These are phyloP conservation scores for Tricholoma flavovirens DNA, from an alignment of 768 basidiomycete genomes.

Conservation along the genomic window DNA sequence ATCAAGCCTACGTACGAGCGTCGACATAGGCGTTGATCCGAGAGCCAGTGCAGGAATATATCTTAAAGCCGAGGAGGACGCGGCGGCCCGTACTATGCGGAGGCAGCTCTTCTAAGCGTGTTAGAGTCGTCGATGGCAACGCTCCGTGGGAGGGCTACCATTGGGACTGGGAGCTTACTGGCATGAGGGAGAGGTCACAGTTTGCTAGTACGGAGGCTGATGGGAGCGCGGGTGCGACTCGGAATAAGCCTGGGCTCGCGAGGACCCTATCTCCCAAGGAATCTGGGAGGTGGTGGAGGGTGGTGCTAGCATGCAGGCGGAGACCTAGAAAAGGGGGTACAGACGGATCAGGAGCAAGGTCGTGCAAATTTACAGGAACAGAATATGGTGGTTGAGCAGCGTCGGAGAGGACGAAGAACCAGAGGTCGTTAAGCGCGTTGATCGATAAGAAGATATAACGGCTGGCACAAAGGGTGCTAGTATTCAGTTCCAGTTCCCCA, in stretches of 20 bases:
- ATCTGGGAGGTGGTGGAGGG: slow-evolving; percentile 28
- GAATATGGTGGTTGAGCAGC: slow-evolving; percentile 12
- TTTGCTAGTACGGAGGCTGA: neutral
- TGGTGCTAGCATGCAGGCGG: slow-evolving; percentile 2
- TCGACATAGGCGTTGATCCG: too few relatives aligned
- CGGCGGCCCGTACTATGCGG: slow-evolving; percentile 53
- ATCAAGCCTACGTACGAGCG: too few relatives aligned
- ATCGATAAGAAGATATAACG: too few relatives aligned
- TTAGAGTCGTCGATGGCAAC: slow-evolving; percentile 37
- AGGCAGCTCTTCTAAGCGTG: slow-evolving; percentile 39
- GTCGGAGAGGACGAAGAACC: slow-evolving; percentile 12
- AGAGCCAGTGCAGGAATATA: too few relatives aligned
- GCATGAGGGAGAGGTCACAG: neutral
- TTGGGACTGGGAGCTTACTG: slow-evolving; percentile 3
- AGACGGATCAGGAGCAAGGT: neutral
- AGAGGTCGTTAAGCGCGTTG: slow-evolving; percentile 26
- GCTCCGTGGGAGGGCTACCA: slow-evolving; percentile 18
- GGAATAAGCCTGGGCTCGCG: slow-evolving; percentile 13
- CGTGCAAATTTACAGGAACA: slow-evolving; percentile 34
- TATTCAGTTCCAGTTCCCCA: too few relatives aligned
- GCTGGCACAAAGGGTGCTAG: too few relatives aligned
- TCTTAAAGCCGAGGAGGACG: slow-evolving; percentile 11
- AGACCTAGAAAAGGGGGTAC: neutral
- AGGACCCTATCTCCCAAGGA: slow-evolving; percentile 29
- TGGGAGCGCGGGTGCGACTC: neutral